Base-by-base conservation (phyloP, 768 basidiomycete species). In the Tephrocybe sp. region DNA sequence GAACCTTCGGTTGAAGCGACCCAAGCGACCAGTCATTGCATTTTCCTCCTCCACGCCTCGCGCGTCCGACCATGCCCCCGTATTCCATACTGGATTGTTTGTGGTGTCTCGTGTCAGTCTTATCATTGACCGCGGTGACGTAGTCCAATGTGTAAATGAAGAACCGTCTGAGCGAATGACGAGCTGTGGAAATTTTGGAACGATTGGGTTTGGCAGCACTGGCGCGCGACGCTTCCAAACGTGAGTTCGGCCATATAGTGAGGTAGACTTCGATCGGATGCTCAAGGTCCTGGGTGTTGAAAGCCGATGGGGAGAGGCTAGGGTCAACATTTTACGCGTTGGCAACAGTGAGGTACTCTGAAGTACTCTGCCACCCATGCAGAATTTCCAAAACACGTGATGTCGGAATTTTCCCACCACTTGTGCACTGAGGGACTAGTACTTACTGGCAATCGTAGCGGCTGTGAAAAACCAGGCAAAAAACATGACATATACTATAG, bases 101-200 rank as follows among this genome's bases (percentile, higher is more conserved):
- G 88, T 90, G 42, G 89, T 84, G 60, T 95, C 93, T 34, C 92
- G 83, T 16, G 92, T 89, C 11, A 29, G 11, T 29, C 27, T 29
- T 29, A 29, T 29, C 30, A 80, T 65, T 3, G 86, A 84, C 5
- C 83, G 84, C 0, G 94, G 93, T 0, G 92, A 91, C 1, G 93
- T 94, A 11, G 88, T 91, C 79, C 86, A 88, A 57, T 94, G 89
- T 4, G 80, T 83, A 64, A 91, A 92, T 1, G 88, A 89, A 22
- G 89, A 87, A 10, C 94, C 93, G 69, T 95, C 94, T 0, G 91
- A 84, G 57, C 89, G 84, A 49, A 91, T 78, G 52, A 95, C 88
- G 55, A 76, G 80, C 67, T 94, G 91, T 3, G 90, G 86, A 67
- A 86, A 95, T 55, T 86, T 86, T 27, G 91, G 89, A 1, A 93